phyloP scores from a whole-genome alignment of 2,329 filamentous ascomycete species.

The Aspergillus udagawae region DNA sequence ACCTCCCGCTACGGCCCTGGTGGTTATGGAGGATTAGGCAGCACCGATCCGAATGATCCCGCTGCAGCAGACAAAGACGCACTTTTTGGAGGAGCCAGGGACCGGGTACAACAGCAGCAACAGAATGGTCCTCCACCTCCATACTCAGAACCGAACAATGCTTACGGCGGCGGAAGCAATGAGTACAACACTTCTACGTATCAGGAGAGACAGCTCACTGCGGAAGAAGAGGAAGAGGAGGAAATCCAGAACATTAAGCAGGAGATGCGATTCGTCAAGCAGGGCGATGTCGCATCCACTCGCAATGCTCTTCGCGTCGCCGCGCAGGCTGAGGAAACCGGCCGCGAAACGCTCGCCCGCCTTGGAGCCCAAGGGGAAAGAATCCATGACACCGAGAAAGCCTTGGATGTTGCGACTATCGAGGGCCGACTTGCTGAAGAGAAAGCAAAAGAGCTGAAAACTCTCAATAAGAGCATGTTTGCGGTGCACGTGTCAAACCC shows the following conservation, averaged over 20 bases:
- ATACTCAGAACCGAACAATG: conserved; percentile 21
- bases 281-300: conserved; percentile 70
- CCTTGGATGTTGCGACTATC: conserved; percentile 73
- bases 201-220: conserved; percentile 72
- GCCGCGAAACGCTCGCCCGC: conserved; percentile 66
- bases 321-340: conserved; percentile 66
- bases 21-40: conserved; percentile 55
- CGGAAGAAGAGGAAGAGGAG: conserved; percentile 72
- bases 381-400: conserved; percentile 76
- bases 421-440: conserved; percentile 74
- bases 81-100: conserved; percentile 55
- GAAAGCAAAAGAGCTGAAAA: conserved; percentile 77
- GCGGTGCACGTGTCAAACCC: conserved; percentile 74
- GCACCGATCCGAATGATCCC: conserved; percentile 47
- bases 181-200: conserved; percentile 45
- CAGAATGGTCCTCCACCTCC: conserved; percentile 29
- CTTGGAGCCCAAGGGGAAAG: conserved; percentile 76
- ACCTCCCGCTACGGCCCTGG: conserved; percentile 46
- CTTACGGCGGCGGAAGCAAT: conserved; percentile 31
- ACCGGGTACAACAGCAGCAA: conserved; percentile 46
- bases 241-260: conserved; percentile 68
- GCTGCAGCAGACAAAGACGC: conserved; percentile 52
- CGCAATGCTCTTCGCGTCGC: conserved; percentile 66
- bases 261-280: conserved; percentile 71
- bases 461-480: conserved; percentile 86